These are phyloP conservation scores for Exutisphaerella laricina DNA, from an alignment of 2,329 filamentous ascomycete genomes.

Conservation along the genomic window DNA sequence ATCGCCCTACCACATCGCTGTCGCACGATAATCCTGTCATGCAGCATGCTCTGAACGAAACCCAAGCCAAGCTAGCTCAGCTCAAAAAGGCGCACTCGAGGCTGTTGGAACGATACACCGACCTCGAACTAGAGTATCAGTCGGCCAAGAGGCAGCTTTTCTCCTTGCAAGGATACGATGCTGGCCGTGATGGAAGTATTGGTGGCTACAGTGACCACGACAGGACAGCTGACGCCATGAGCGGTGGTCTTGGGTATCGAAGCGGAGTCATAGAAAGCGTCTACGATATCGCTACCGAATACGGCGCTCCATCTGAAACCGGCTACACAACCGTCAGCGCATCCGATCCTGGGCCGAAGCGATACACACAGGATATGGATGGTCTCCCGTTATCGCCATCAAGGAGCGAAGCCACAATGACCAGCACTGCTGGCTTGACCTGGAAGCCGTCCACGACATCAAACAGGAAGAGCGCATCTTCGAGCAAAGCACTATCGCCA, in stretches of 20 bases:
- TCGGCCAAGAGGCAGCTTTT: constrained; percentile 27
- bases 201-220: constrained; percentile 2
- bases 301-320: constrained; percentile 11
- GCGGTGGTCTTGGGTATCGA: constrained; percentile 15
- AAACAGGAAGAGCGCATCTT: constrained; percentile 10
- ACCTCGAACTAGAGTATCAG: constrained; percentile 37
- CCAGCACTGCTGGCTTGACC: constrained; percentile 20
- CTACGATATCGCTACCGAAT: constrained; percentile 23
- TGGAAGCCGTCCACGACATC: constrained; percentile 22
- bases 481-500: constrained; percentile 20
- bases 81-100: constrained; percentile 50
- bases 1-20: constrained; percentile 8
- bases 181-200: constrained; percentile 4
- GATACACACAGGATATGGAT: constrained; percentile 8
- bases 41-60: constrained; percentile 39
- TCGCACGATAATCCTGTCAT: constrained; percentile 5
- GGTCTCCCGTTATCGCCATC: constrained; percentile 16
- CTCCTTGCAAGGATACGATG: constrained; percentile 14
- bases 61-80: constrained; percentile 43
- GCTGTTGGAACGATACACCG: constrained; percentile 47
- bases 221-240: constrained; percentile 14
- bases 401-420: constrained; percentile 19
- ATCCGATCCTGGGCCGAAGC: constrained; percentile 19
- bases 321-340: constrained; percentile 14
- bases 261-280: constrained; percentile 19